phyloP scores from a whole-genome alignment of 441 rosid genomes.

The Adansonia gregorii region DNA sequence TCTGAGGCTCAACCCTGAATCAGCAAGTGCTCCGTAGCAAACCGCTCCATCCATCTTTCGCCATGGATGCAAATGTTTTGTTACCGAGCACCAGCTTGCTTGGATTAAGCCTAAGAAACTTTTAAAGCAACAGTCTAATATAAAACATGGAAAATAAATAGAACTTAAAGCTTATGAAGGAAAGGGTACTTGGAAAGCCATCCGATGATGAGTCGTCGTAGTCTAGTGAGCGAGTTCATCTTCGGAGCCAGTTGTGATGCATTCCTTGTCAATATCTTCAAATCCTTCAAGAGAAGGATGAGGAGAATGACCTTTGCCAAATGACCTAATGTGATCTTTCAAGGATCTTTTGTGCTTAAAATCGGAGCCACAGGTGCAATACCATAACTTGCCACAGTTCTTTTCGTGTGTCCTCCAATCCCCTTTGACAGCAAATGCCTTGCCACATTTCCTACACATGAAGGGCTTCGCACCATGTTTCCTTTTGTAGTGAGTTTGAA shows the following conservation, averaged over 20 bases:
- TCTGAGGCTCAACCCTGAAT: conserved; percentile 37
- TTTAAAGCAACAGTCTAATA: conserved; percentile 20
- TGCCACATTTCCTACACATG: conserved; percentile 54
- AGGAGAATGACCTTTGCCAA: conserved; percentile 64
- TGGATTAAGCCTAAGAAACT: conserved; percentile 36
- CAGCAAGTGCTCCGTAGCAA: conserved; percentile 79
- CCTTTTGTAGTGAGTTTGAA: conserved; percentile 75
- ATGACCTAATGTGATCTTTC: conserved; percentile 63
- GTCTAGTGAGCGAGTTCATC: conserved; percentile 41
- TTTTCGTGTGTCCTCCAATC: conserved; percentile 81
- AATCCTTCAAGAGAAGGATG: conserved; percentile 72
- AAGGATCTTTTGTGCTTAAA: conserved; percentile 69
- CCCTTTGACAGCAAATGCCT: conserved; percentile 66
- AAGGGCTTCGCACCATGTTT: conserved; percentile 72
- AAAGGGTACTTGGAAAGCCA: background rate
- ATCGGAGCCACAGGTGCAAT: conserved; percentile 64
- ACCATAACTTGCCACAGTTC: conserved; percentile 79
- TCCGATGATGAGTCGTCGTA: no score
- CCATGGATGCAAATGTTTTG: conserved; percentile 40
- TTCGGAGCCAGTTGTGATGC: conserved; percentile 63
- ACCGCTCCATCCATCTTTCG: conserved; percentile 71
- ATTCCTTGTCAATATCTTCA: conserved; percentile 70
- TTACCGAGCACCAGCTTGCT: conserved; percentile 75
- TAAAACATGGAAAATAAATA: background rate
- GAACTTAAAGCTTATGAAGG: conserved; percentile 3